These are phyloP conservation scores for Solanum chmielewskii DNA, from an alignment of 257 asterid genomes.

Conservation along the genomic window DNA sequence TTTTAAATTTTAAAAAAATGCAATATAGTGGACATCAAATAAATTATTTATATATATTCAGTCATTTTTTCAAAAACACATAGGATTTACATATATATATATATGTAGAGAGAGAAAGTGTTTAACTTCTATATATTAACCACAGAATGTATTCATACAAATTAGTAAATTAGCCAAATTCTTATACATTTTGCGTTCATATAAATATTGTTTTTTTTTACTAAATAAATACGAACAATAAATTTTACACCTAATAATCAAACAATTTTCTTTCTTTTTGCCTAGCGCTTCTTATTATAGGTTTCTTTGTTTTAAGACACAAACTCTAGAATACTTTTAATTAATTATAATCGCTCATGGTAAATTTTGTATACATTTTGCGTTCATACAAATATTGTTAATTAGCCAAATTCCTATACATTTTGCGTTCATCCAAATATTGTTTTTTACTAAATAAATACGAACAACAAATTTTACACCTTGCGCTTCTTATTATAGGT, in stretches of 20 bases:
- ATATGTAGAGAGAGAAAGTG: neutral
- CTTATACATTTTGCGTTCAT: neutral
- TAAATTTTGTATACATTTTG: too few relatives aligned
- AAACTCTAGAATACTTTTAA: too few relatives aligned
- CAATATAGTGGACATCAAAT: neutral
- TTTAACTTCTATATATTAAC: neutral
- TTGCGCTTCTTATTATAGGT: neutral
- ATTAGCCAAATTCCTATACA: neutral
- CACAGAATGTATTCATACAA: neutral
- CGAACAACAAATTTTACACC: neutral
- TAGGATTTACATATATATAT: neutral
- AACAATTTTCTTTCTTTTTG: neutral
- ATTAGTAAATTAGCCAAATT: neutral
- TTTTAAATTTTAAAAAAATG: neutral
- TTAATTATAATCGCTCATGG: neutral
- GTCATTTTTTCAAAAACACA: neutral
- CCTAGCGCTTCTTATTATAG: neutral
- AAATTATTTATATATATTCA: neutral
- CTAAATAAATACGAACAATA: neutral
- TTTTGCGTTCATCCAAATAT: neutral
- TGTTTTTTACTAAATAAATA: too few relatives aligned
- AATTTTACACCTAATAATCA: neutral
- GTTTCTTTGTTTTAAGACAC: too few relatives aligned
- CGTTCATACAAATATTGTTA: too few relatives aligned
- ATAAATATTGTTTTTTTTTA: too few relatives aligned